Conservation (phyloP, 2,329 filamentous ascomycete genomes). For the Chaetoscypha palmicola region DNA sequence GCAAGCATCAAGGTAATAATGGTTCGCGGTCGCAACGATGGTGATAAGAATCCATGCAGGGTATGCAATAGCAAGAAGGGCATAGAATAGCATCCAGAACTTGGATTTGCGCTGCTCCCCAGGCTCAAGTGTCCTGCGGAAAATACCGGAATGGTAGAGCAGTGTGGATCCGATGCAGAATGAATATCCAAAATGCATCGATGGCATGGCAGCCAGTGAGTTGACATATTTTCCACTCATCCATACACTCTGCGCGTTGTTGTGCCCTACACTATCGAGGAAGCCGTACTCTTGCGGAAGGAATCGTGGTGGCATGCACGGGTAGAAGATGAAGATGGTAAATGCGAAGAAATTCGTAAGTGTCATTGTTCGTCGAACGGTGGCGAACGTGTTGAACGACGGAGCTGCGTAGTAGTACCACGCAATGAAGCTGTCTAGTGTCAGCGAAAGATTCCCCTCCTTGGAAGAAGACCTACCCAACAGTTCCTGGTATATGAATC, state of each 20-base stretch:
- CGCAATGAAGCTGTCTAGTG: slow-evolving; percentile 45
- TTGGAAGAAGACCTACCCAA: slow-evolving; percentile 40
- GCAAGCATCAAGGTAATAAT: slow-evolving; percentile 46
- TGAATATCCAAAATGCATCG: slow-evolving; percentile 48
- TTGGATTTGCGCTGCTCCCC: slow-evolving; percentile 37
- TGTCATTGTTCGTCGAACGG: slow-evolving; percentile 42
- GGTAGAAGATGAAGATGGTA: slow-evolving; percentile 44
- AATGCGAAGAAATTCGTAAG: slow-evolving; percentile 48
- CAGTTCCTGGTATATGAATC: slow-evolving; percentile 54
- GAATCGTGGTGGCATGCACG: slow-evolving; percentile 46
- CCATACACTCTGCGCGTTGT: slow-evolving; percentile 43
- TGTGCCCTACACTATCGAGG: slow-evolving; percentile 43
- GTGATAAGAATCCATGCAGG: slow-evolving; percentile 40
- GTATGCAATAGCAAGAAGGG: slow-evolving; percentile 37
- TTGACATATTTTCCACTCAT: slow-evolving; percentile 45
- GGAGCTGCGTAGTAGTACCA: slow-evolving; percentile 57
- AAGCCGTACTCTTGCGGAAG: slow-evolving; percentile 43
- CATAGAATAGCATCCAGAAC: slow-evolving; percentile 39
- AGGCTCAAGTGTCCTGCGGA: slow-evolving; percentile 31
- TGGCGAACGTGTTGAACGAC: slow-evolving; percentile 39
- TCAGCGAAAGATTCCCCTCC: too few species aligned
- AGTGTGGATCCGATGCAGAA: slow-evolving; percentile 47
- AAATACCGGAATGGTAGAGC: slow-evolving; percentile 45
- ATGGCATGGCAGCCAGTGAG: slow-evolving; percentile 44
- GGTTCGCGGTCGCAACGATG: slow-evolving; percentile 49